phyloP scores from a whole-genome alignment of 2,329 filamentous ascomycete genomes.

The Cryoendolithus antarcticus region DNA sequence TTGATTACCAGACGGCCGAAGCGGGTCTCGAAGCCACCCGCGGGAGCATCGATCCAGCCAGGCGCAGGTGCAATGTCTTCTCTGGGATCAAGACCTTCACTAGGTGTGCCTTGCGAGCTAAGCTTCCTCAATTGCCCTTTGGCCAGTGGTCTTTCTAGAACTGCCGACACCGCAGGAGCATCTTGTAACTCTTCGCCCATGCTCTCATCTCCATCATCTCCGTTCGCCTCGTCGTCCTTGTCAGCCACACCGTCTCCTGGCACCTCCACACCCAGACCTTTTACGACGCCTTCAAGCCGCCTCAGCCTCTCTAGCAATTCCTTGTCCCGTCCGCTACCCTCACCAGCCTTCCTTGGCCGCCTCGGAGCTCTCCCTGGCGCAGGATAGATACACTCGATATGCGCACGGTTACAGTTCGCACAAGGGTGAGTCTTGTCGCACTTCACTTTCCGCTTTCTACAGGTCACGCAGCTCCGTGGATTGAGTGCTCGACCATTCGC shows the following conservation, averaged over 20 bases:
- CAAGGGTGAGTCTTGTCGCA: conserved; percentile 70
- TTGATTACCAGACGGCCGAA: conserved; percentile 60
- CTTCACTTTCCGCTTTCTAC: conserved; percentile 53
- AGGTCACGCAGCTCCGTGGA: conserved; percentile 38
- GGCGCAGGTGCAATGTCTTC: not conserved
- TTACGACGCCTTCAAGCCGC: conserved; percentile 64
- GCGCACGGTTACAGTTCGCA: conserved; percentile 58
- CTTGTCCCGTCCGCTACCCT: conserved; percentile 31
- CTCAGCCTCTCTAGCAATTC: conserved; percentile 61
- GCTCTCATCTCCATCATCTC: too few species aligned
- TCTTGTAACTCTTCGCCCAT: conserved; percentile 1
- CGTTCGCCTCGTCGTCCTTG: conserved; percentile 11
- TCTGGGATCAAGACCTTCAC: not conserved
- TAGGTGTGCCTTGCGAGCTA: conserved; percentile 1
- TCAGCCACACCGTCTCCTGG: conserved; percentile 20
- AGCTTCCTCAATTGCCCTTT: too few species aligned
- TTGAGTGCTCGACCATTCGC: conserved; percentile 23
- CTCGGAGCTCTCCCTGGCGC: conserved; percentile 61
- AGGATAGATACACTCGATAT: conserved; percentile 62
- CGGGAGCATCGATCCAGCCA: conserved; percentile 17
- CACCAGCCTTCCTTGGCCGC: conserved; percentile 54
- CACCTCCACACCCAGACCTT: conserved; percentile 40
- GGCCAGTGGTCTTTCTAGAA: not conserved
- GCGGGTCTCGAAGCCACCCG: conserved; percentile 27
- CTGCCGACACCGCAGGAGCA: not conserved